These are phyloP conservation scores for Echites panduratus DNA, from an alignment of 257 asterid genomes.

Conservation along the genomic window DNA sequence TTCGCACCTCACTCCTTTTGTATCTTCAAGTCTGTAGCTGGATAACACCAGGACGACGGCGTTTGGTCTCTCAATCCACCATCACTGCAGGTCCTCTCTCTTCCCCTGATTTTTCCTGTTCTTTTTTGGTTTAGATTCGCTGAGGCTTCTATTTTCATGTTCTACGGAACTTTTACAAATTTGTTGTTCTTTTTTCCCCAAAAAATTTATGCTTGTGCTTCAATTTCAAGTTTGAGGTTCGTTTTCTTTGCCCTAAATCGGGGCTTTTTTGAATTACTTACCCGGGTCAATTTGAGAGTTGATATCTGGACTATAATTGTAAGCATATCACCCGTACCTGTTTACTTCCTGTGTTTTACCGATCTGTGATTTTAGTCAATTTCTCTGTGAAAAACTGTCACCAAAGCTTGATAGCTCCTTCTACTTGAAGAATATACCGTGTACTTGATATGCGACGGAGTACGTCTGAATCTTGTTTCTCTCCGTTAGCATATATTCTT, in stretches of 20 bases:
- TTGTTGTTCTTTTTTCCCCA: neutral
- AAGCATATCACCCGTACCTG: neutral
- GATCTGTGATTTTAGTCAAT: neutral
- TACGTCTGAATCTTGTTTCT: too few relatives aligned
- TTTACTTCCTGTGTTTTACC: neutral
- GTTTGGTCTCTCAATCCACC: neutral
- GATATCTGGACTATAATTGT: neutral
- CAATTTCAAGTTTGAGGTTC: neutral
- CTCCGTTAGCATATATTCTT: neutral
- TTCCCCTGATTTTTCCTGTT: neutral
- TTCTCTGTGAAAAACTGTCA: neutral
- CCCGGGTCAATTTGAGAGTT: neutral
- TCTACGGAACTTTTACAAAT: neutral
- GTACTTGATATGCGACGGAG: neutral
- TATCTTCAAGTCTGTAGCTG: slow-evolving; percentile 2
- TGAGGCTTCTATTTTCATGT: neutral
- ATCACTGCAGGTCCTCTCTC: neutral
- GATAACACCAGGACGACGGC: neutral
- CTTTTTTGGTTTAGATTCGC: neutral
- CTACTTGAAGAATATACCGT: neutral
- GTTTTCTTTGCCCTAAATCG: neutral
- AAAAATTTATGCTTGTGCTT: neutral
- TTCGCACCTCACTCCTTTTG: neutral
- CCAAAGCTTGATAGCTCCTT: neutral
- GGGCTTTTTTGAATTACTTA: slow-evolving; percentile 1